Base-by-base conservation (phyloP, 192 early-diverging fungal genomes). In the Phycomyces blakesleeanus region DNA sequence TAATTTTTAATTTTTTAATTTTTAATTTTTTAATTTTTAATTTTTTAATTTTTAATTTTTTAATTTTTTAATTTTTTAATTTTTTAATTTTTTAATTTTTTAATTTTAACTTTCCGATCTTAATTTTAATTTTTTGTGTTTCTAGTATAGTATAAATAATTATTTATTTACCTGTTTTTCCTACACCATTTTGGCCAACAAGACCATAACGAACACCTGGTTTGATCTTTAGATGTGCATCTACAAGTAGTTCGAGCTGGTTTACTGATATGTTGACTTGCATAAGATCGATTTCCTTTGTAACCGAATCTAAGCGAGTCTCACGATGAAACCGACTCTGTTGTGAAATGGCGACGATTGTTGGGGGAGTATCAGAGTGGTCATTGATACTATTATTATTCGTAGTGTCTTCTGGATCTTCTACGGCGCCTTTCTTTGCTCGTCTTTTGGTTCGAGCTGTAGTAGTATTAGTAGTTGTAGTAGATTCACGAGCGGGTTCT, bases 321-420 rank as follows among this genome's bases (percentile, higher is more conserved):
- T 93, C 91, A 9, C 69, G 75, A 67, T 96, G 88, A 76, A 94
- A 96, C 24, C 94, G 85, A 51, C 90, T 91, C 63, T 89, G 87
- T 66, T 92, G 89, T 2, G 89, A 89, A 49, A 76, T 86, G 2
- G 88, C 89, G 51, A 84, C 78, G 11, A 89, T 76, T n/a, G 71
- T 57, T 0, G 85, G 78, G 16, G 70, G 67, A 26, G 66, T 56
- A 12, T 61, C 54, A 27, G 66, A 51, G 15, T 65, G 72, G 21
- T 22, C 42, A 61, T 10, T 64, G 47, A 51, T 21, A 2, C 27
- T 60, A 11, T 47, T 40, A 11, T 20, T 40, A 2, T 38, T 38
- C 16, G 11, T 24, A 10, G 20, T 27, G 20, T 14, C 29, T 57
- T 64, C 12, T 27, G 65, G 52, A 22, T 66, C 18, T 62, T 25